A percentile compares a stretch with the other conserved stretches of the same genome.
These are phyloP conservation scores for Rachicladosporium sp. DNA, from an alignment of 2,329 filamentous ascomycete species.

Conservation along the genomic window DNA sequence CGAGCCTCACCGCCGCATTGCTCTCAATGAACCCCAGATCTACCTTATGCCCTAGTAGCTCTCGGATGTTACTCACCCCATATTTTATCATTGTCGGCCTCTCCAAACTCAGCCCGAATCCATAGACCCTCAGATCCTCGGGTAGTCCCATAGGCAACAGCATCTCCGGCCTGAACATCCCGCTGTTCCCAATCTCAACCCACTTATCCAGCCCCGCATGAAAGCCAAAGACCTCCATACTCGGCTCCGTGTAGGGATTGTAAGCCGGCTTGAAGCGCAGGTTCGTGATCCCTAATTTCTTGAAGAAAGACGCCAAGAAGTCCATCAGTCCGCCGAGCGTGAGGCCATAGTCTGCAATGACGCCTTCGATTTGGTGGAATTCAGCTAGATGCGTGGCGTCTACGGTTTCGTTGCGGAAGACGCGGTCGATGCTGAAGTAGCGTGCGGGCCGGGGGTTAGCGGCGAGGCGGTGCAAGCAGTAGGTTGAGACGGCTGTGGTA, in stretches of 20 bases:
- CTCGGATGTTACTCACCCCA: conserved; percentile 67
- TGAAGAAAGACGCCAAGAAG: conserved; percentile 93
- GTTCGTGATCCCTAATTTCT: conserved; percentile 79
- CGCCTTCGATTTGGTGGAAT: conserved; percentile 97
- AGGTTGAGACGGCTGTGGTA: conserved; percentile 83
- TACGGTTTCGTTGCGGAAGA: conserved; percentile 95
- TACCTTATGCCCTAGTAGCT: conserved; percentile 88
- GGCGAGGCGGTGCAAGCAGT: conserved; percentile 82
- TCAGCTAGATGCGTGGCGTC: conserved; percentile 94
- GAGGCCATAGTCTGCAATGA: conserved; percentile 91
- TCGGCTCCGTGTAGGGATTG: conserved; percentile 89
- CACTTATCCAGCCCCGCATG: conserved; percentile 81
- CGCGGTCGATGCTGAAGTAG: conserved; percentile 96
- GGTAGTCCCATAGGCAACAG: conserved; percentile 87
- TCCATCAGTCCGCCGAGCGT: conserved; percentile 86
- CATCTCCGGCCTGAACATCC: conserved; percentile 99
- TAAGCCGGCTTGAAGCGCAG: conserved; percentile 96
- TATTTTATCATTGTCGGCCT: conserved; percentile 97
- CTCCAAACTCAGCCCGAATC: conserved; percentile 85
- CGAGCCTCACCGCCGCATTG: conserved; percentile 81
- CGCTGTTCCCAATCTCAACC: conserved; percentile 95
- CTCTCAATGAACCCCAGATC: conserved; percentile 85
- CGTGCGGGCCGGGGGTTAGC: conserved; percentile 73
- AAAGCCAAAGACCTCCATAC: conserved; percentile 96
- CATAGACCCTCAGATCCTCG: conserved; percentile 83